A percentile compares a stretch with the other conserved stretches of the same genome.
These are phyloP conservation scores for Myxozyma udenii DNA, from an alignment of 805 yeast species.

Conservation along the genomic window DNA sequence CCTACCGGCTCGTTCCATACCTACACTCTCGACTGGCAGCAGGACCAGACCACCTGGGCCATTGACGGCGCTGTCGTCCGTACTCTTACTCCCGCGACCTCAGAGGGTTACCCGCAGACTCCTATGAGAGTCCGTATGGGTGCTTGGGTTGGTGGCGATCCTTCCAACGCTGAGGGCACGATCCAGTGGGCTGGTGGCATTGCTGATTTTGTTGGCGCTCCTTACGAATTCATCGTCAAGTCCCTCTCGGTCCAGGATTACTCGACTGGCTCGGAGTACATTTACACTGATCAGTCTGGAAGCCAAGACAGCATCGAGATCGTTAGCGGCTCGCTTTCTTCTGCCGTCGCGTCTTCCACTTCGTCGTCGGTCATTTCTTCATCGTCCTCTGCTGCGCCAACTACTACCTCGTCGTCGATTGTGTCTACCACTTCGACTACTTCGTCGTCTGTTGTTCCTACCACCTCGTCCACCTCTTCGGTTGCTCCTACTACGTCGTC, in stretches of 20 bases:
- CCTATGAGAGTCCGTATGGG: conserved; percentile 73
- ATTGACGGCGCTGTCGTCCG: conserved; percentile 69
- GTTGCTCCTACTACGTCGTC: background rate
- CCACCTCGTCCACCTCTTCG: conserved; percentile 4
- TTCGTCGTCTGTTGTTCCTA: conserved; percentile 2
- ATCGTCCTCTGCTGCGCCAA: conserved; percentile 22
- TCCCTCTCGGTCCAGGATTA: conserved; percentile 57
- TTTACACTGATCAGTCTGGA: conserved; percentile 45
- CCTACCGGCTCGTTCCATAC: conserved; percentile 66
- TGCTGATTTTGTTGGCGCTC: conserved; percentile 62
- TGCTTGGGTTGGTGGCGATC: conserved; percentile 52
- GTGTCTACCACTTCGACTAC: conserved; percentile 1
- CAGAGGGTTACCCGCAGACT: conserved; percentile 77
- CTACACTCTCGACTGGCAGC: conserved; percentile 82
- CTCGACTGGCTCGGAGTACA: conserved; percentile 47
- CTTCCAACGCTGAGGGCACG: conserved; percentile 55
- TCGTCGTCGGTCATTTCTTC: conserved; percentile 16
- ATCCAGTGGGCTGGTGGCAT: conserved; percentile 75
- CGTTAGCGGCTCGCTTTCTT: conserved; percentile 26
- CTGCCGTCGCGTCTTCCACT: conserved; percentile 24
- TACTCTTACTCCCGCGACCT: conserved; percentile 48
- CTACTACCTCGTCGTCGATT: conserved; percentile 24
- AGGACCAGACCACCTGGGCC: conserved; percentile 62
- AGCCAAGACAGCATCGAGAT: conserved; percentile 43
- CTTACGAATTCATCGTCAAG: conserved; percentile 58